Conservation (phyloP, 2,329 filamentous ascomycete species). For the Emericellopsis atlantica region DNA sequence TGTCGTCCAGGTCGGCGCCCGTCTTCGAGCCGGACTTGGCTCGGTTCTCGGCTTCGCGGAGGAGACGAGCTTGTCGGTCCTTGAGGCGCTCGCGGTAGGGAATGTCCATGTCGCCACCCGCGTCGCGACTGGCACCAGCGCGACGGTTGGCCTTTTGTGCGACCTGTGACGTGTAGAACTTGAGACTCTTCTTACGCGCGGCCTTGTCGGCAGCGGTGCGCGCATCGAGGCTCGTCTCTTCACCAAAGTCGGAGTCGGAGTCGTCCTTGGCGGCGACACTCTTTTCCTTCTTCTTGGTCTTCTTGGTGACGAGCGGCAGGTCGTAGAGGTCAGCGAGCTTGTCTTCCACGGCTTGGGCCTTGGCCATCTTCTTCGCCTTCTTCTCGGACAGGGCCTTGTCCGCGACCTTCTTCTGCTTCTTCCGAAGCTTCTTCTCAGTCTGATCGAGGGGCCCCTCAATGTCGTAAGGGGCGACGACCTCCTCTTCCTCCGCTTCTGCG, state of each 20-base stretch:
- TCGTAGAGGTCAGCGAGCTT: conserved; percentile 57
- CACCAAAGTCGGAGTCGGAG: conserved; percentile 75
- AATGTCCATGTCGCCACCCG: conserved; percentile 70
- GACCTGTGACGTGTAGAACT: conserved; percentile 97
- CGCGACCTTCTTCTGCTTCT: conserved; percentile 12
- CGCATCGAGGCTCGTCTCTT: conserved; percentile 69
- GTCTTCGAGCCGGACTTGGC: conserved; percentile 53
- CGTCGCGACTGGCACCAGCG: conserved; percentile 56
- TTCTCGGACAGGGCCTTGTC: conserved; percentile 20
- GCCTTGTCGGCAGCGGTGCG: conserved; percentile 78
- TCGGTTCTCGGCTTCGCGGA: conserved; percentile 76
- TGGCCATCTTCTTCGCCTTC: conserved; percentile 28
- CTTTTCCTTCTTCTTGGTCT: conserved; percentile 25
- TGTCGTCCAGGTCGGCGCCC: conserved; percentile 56
- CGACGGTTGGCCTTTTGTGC: conserved; percentile 88
- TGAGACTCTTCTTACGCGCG: conserved; percentile 77
- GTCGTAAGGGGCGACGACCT: conserved; percentile 5
- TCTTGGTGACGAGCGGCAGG: conserved; percentile 39
- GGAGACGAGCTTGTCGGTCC: conserved; percentile 76
- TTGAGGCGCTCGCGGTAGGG: conserved; percentile 80
- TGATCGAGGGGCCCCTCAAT: conserved; percentile 11
- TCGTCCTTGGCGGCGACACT: conserved; percentile 29
- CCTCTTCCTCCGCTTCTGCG: conserved; percentile 15
- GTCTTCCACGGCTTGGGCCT: conserved; percentile 53
- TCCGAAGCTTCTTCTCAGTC: conserved; percentile 12